Conservation (phyloP, 1,139 yeast species). For the Magnusiomyces tetraspermus region DNA sequence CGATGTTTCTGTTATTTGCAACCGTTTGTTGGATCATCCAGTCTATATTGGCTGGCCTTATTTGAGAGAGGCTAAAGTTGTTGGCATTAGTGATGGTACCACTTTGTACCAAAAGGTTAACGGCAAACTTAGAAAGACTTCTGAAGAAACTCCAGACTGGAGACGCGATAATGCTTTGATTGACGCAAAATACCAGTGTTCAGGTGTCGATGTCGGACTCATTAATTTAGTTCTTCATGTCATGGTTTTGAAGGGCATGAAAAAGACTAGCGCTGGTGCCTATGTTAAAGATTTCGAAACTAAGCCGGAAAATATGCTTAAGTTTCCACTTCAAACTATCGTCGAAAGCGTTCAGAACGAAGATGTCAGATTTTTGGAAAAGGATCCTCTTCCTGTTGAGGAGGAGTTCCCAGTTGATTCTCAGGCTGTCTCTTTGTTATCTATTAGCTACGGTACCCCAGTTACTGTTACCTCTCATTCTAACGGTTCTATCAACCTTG, state of each 20-base stretch:
- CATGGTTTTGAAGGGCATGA: conserved; percentile 68
- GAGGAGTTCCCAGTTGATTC: conserved; percentile 73
- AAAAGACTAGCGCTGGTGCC: conserved; percentile 64
- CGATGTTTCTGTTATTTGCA: conserved; percentile 43
- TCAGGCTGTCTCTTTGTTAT: conserved; percentile 76
- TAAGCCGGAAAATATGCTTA: conserved; percentile 11
- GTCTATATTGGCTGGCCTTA: conserved; percentile 87
- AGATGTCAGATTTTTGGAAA: conserved; percentile 65
- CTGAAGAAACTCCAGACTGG: conserved; percentile 26
- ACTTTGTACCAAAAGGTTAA: conserved; percentile 40
- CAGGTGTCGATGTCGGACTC: conserved; percentile 51
- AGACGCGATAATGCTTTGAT: conserved; percentile 22
- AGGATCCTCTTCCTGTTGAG: conserved; percentile 66
- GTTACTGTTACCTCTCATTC: conserved; percentile 55
- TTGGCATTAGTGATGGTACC: conserved; percentile 50
- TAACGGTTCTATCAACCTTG: conserved; percentile 28
- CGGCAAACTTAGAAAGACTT: conserved; percentile 9
- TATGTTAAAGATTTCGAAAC: conserved; percentile 46
- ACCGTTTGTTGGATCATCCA: conserved; percentile 47
- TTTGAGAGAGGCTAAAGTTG: conserved; percentile 67
- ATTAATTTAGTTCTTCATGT: conserved; percentile 57
- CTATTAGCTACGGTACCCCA: conserved; percentile 80
- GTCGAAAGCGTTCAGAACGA: conserved; percentile 66
- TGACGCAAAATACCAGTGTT: conserved; percentile 38
- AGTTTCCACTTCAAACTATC: conserved; percentile 66